Evolutionary conservation across 2,329 filamentous ascomycete genomes (phyloP).

Genomic region (Verticillium nubilum): DNA sequence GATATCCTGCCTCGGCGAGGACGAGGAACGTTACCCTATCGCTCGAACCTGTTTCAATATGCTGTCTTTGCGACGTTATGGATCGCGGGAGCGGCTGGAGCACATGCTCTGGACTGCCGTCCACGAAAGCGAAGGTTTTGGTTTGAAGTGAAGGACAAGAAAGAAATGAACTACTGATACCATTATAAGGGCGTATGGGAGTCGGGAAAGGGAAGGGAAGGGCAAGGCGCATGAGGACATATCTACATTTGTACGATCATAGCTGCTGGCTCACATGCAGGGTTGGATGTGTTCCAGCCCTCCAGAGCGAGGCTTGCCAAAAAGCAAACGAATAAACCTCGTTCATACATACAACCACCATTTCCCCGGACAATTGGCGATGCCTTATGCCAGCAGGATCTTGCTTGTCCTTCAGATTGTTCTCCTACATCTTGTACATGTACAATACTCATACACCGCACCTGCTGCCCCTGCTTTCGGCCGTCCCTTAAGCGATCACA

Average conservation of each 20-base stretch:
- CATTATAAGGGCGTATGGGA: not conserved
- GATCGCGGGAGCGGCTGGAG: slow-evolving; percentile 61
- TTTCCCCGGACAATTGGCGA: not conserved
- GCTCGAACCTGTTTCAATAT: slow-evolving; percentile 91
- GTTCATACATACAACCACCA: not conserved
- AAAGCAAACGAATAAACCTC: not conserved
- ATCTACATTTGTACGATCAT: not conserved
- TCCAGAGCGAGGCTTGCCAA: not conserved
- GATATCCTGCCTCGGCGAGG: slow-evolving; percentile 69
- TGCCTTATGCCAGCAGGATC: not conserved
- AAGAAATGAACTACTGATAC: not conserved
- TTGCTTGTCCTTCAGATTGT: not conserved
- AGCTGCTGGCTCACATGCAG: not conserved
- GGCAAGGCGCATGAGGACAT: not conserved
- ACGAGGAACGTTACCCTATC: slow-evolving; percentile 70
- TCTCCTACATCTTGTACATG: not conserved
- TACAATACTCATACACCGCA: slow-evolving; percentile 1
- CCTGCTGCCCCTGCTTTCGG: not conserved
- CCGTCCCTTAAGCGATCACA: not conserved
- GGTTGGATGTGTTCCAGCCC: not conserved
- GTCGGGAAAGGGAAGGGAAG: not conserved
- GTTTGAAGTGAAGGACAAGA: slow-evolving; percentile 59
- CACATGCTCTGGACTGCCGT: slow-evolving; percentile 77
- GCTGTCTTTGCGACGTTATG: slow-evolving; percentile 70
- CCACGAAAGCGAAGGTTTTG: slow-evolving; percentile 87